Percentiles rank a stretch among this genome's conserved stretches.
phyloP scores from a whole-genome alignment of 352 stramenopile genomes.

The Phytophthora uliginosa region DNA sequence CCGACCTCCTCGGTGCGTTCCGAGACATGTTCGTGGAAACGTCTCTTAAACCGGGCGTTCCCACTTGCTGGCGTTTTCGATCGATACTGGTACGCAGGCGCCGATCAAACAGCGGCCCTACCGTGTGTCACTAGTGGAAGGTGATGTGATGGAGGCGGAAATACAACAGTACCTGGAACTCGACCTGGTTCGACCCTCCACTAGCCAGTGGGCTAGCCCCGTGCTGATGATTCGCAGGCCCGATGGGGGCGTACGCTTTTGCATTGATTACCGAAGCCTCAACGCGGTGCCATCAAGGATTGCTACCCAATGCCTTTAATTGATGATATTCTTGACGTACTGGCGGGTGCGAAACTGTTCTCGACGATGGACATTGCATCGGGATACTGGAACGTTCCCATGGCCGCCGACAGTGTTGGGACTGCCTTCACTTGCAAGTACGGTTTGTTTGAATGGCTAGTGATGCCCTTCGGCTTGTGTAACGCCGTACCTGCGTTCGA shows the following conservation, averaged over 20 bases:
- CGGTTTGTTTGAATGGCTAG: neutral
- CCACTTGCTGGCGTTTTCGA: too few species aligned
- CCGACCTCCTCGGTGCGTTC: neutral
- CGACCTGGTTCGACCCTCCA: too few species aligned
- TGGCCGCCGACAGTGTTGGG: neutral
- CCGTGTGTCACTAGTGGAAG: too few species aligned
- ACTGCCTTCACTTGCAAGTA: conserved; percentile 12
- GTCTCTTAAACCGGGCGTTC: neutral
- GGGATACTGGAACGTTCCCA: neutral
- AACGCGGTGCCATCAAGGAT: conserved; percentile 15
- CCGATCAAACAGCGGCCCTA: too few species aligned
- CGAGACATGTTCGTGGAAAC: neutral
- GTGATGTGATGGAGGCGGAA: too few species aligned
- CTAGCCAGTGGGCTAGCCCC: too few species aligned
- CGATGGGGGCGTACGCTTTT: conserved; percentile 14
- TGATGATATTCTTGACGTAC: conserved; percentile 21
- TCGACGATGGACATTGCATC: conserved; percentile 9
- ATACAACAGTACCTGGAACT: too few species aligned
- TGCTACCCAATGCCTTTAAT: conserved; percentile 16
- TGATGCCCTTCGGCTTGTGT: conserved; percentile 4
- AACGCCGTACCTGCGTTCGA: neutral
- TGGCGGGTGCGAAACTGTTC: neutral
- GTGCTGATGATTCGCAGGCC: neutral
- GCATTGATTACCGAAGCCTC: conserved; percentile 18
- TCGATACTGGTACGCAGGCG: too few species aligned